A percentile compares a stretch with the other conserved stretches of the same genome.
phyloP scores from a whole-genome alignment of 768 basidiomycete genomes.

The Lyophyllum decastes region DNA sequence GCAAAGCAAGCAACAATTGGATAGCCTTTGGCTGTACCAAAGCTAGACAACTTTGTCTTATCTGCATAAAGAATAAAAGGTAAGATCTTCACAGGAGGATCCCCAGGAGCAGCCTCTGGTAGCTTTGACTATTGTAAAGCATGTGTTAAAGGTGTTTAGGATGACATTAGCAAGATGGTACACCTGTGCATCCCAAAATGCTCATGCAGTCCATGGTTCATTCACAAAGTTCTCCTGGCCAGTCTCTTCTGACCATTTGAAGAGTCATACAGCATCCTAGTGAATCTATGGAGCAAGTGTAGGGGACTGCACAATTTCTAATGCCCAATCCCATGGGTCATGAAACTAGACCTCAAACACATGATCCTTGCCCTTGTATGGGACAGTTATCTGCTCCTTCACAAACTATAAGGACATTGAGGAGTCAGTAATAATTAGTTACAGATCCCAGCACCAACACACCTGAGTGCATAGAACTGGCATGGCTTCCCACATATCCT shows the following conservation, averaged over 20 bases:
- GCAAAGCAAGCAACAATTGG: no score
- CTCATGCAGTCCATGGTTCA: conserved; percentile 39
- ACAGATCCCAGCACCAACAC: neutral
- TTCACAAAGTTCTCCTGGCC: conserved; percentile 25
- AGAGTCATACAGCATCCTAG: conserved; percentile 31
- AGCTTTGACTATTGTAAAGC: neutral
- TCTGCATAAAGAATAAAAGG: neutral
- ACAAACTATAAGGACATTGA: neutral
- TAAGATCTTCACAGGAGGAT: neutral
- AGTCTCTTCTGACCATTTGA: conserved; percentile 22
- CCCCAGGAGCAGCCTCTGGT: neutral
- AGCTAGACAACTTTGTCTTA: no score
- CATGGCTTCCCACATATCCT: conserved; percentile 1
- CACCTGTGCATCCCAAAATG: conserved; percentile 40
- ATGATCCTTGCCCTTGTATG: conserved; percentile 7
- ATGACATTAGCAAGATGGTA: neutral
- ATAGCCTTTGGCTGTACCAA: no score
- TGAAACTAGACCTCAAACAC: conserved; percentile 18
- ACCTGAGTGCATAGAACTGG: neutral
- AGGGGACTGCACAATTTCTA: conserved; percentile 22
- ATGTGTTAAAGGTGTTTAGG: neutral
- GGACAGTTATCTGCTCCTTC: conserved; percentile 15
- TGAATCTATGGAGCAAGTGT: conserved; percentile 20
- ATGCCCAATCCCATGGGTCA: conserved; percentile 28
- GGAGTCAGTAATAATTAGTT: neutral